Evolutionary conservation across 768 basidiomycete species (phyloP).

Genomic region (Hericium rajendrae): DNA sequence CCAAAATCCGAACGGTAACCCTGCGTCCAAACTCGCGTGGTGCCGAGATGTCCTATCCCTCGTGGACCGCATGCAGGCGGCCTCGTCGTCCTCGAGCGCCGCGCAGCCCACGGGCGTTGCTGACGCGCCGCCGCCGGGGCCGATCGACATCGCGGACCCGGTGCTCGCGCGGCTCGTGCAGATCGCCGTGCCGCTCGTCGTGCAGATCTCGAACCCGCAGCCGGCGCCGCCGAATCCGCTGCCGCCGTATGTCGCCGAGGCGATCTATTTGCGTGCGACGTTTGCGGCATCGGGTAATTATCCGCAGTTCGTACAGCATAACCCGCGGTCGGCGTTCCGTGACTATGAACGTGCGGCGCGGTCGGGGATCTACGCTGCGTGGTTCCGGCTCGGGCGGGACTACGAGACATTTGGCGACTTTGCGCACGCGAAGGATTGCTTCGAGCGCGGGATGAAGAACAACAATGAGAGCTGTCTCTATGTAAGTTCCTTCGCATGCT

Average conservation of each 20-base stretch:
- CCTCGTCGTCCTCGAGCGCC: background rate
- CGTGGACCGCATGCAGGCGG: constrained; percentile 41
- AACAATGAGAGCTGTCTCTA: constrained; percentile 77
- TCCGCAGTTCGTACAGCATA: constrained; percentile 52
- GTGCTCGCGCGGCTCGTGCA: constrained; percentile 50
- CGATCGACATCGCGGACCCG: constrained; percentile 47
- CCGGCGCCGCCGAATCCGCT: constrained; percentile 23
- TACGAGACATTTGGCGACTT: constrained; percentile 83
- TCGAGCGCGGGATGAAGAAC: constrained; percentile 68
- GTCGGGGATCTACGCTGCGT: constrained; percentile 67
- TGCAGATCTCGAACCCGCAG: constrained; percentile 40
- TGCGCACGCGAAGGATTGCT: constrained; percentile 71
- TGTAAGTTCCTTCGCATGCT: constrained; percentile 23
- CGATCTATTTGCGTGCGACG: constrained; percentile 65
- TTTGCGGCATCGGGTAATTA: constrained; percentile 66
- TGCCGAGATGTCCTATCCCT: constrained; percentile 75
- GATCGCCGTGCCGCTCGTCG: constrained; percentile 54
- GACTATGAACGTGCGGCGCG: constrained; percentile 83
- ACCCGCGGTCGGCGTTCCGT: constrained; percentile 74
- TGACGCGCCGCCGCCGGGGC: constrained; percentile 29
- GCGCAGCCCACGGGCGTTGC: background rate
- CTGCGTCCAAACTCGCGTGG: constrained; percentile 63
- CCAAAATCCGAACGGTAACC: constrained; percentile 47
- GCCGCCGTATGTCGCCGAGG: constrained; percentile 49
- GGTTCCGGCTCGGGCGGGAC: constrained; percentile 87